A percentile compares a stretch with the other conserved stretches of the same genome.
Evolutionary conservation across 176 grass and related monocot species (phyloP).

Genomic region (Carex pumila): DNA sequence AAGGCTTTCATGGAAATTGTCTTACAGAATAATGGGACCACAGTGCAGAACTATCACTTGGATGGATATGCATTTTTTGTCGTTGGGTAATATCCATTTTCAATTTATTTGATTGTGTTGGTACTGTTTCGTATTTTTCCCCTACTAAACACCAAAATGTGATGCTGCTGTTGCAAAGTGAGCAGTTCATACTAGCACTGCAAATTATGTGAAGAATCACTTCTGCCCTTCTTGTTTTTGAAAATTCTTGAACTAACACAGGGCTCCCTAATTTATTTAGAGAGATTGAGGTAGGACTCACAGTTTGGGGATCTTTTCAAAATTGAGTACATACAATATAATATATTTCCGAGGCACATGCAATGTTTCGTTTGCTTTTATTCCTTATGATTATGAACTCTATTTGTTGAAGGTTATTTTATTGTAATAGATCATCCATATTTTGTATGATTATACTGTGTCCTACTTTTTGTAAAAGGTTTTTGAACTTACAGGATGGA

Average conservation of each 20-base stretch:
- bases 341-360: not conserved
- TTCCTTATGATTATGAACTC: not conserved
- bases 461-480: not conserved
- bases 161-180: not conserved
- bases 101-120: not conserved
- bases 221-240: not conserved
- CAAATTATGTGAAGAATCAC: not conserved
- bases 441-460: not conserved
- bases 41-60: constrained; percentile 79
- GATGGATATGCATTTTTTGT: constrained; percentile 97
- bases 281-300: not conserved
- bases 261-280: not conserved
- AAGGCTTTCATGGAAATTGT: constrained; percentile 95
- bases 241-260: not conserved
- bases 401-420: not conserved
- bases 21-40: constrained; percentile 86
- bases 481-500: constrained; percentile 59
- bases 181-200: not conserved
- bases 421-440: not conserved
- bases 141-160: not conserved
- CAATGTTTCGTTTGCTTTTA: not conserved
- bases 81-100: constrained; percentile 52
- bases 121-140: not conserved
- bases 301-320: not conserved
- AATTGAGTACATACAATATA: not conserved